Percentiles rank a stretch among this genome's conserved stretches.
phyloP scores from a whole-genome alignment of 164 flowering plant species.

The Platanus orientalis region DNA sequence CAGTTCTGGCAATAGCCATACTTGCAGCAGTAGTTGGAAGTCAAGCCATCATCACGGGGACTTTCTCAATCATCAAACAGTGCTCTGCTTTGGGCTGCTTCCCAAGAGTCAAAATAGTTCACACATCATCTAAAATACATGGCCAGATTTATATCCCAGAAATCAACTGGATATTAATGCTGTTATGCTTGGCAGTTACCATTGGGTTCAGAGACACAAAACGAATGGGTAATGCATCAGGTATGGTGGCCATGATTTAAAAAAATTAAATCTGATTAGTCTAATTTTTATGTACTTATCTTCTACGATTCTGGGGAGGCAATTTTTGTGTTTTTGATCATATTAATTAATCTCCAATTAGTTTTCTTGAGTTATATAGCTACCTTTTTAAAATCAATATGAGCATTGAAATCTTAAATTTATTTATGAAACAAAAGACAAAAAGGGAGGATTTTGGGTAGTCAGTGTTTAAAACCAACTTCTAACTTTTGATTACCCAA shows the following conservation, averaged over 20 bases:
- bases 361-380: too few species aligned
- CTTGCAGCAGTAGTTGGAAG: conserved; percentile 96
- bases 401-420: not conserved
- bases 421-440: not conserved
- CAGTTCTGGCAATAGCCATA: conserved; percentile 74
- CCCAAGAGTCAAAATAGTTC: conserved; percentile 82
- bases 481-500: too few species aligned
- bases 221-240: conserved; percentile 84
- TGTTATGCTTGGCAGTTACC: conserved; percentile 74
- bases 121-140: conserved; percentile 78
- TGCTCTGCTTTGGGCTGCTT: conserved; percentile 86
- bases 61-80: conserved; percentile 92
- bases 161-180: conserved; percentile 81
- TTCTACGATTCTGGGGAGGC: not conserved
- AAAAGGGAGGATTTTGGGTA: not conserved
- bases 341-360: not conserved
- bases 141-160: conserved; percentile 92
- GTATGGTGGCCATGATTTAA: conserved; percentile 27
- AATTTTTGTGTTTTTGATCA: not conserved
- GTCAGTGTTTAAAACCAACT: not conserved
- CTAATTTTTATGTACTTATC: not conserved
- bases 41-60: conserved; percentile 94
- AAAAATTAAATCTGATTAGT: not conserved
- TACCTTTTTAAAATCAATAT: not conserved
- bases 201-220: conserved; percentile 79